Base-by-base conservation (phyloP, 192 early-diverging fungal genomes). In the Phycomyces nitens region DNA sequence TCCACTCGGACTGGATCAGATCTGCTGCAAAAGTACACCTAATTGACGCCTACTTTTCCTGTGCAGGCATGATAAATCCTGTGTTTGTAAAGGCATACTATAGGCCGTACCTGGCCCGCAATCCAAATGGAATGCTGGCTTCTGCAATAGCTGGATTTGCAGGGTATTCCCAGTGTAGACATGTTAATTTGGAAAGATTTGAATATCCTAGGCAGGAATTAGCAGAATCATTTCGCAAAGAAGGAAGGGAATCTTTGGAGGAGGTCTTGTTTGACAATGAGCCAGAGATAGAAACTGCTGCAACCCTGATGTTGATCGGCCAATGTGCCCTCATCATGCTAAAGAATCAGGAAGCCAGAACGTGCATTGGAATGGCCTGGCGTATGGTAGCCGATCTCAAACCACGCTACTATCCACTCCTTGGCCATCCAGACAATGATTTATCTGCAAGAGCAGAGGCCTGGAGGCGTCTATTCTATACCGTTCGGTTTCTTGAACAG, bases 381-480 rank as follows among this genome's bases (percentile, higher is more conserved):
- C 29, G 50, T 2, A 66, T 66, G 65, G 65, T 40, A 3, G 42
- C 52, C 15, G 22, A 58, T 4, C 39, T 66, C 10, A 66, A 66
- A 41, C 18, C 56, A 7, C 34, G 52, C 1, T 66, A 66, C n/a
- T 52, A 59, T 5, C 26, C 44, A 2, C 49, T 58, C 18, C 18
- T 66, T 34, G 42, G 52, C 34, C 47, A 40, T 12, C 44, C 58
- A 29, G 58, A 47, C 16, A 60, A 41, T 7, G 21, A 41, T 10
- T 41, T 47, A 23, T 24, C 47, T 2, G 58, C 58, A 1, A 39
- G 29, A 14, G 65, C 65, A 9, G 65, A 66, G 23, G 42, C 65
- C 7, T 66, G 65, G 65, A 27, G 50, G 21, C 56, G 65, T 40
- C 21, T 58, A 41, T 66, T 59, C 20, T 66, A 66, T 14, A 50